These are phyloP conservation scores for Dothiorella sarmentorum DNA, from an alignment of 2,329 filamentous ascomycete genomes.

Conservation along the genomic window DNA sequence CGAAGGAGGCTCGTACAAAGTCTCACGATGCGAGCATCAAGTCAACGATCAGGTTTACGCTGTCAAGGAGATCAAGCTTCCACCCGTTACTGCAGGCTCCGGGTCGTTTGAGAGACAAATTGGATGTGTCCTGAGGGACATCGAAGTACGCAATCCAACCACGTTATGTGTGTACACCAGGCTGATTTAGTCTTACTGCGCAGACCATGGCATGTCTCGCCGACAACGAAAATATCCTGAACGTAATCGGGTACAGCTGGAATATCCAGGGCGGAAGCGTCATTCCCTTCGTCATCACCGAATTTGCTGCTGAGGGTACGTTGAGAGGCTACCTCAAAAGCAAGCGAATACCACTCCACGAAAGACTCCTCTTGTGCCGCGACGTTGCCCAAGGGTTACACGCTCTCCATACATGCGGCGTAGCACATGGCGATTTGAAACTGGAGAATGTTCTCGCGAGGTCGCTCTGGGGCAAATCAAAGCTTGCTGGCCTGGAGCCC, in stretches of 20 bases:
- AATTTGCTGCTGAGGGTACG: slow-evolving; percentile 17
- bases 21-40: not conserved
- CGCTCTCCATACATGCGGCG: slow-evolving; percentile 14
- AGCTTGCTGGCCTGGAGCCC: not conserved
- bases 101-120: slow-evolving; percentile 15
- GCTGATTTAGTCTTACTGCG: not conserved
- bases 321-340: not conserved
- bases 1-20: slow-evolving; percentile 18
- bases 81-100: not conserved
- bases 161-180: not conserved
- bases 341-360: not conserved
- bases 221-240: slow-evolving; percentile 17
- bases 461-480: no score
- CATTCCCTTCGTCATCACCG: slow-evolving; percentile 21
- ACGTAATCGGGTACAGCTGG: slow-evolving; percentile 20
- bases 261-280: not conserved
- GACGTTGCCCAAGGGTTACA: slow-evolving; percentile 18
- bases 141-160: slow-evolving; percentile 5
- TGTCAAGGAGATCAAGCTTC: slow-evolving; percentile 20
- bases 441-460: slow-evolving; percentile 21
- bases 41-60: not conserved
- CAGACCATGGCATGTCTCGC: slow-evolving; percentile 10
- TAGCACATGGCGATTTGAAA: slow-evolving; percentile 22
- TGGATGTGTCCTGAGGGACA: slow-evolving; percentile 17
- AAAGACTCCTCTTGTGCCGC: slow-evolving; percentile 1